Evolutionary conservation across 768 basidiomycete species (phyloP).

Genomic region (Xerocomellus dryophilus): DNA sequence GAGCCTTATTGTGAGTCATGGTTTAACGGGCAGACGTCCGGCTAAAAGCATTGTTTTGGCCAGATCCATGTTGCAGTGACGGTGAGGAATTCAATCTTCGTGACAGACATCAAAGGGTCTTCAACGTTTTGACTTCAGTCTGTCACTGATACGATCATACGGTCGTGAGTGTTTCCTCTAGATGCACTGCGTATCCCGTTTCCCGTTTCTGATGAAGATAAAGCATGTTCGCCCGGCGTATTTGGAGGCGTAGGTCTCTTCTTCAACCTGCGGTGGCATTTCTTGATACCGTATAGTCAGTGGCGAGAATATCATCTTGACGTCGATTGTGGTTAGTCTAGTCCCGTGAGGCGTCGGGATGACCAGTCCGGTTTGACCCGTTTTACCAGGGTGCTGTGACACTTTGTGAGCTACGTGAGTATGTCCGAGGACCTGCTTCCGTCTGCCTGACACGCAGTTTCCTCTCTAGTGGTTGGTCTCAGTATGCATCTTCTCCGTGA

Average conservation of each 20-base stretch:
- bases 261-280: background rate
- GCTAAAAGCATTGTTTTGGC: background rate
- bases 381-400: conserved; percentile 32
- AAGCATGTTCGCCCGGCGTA: conserved; percentile 47
- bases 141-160: conserved; percentile 47
- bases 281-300: conserved; percentile 38
- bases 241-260: conserved; percentile 44
- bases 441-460: background rate
- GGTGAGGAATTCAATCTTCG: conserved; percentile 32
- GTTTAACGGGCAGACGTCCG: background rate
- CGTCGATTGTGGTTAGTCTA: conserved; percentile 44
- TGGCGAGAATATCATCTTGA: conserved; percentile 40
- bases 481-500: background rate
- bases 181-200: background rate
- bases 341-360: background rate
- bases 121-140: conserved; percentile 34
- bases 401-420: conserved; percentile 44
- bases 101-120: background rate
- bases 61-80: conserved; percentile 55
- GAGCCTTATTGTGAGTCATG: conserved; percentile 49
- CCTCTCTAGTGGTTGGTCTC: conserved; percentile 9
- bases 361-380: conserved; percentile 7
- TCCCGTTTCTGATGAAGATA: background rate
- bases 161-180: conserved; percentile 26
- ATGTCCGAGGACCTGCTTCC: background rate